Base-by-base conservation (phyloP, 148 eudicot genomes). In the Nepenthes mirabilis region DNA sequence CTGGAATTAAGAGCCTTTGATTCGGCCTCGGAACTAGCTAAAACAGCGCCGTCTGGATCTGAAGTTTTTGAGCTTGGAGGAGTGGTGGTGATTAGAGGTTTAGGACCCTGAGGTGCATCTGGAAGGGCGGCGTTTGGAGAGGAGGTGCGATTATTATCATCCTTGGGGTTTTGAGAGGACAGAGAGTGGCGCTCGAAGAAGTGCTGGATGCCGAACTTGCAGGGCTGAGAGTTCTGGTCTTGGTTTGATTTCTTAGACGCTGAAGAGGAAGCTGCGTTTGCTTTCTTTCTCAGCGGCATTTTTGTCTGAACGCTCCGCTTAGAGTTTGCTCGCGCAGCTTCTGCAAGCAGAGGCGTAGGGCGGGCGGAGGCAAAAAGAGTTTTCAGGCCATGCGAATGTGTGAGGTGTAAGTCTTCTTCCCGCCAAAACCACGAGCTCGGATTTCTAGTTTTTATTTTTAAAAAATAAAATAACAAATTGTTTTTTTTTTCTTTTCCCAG, bases 151-250 rank as follows among this genome's bases (percentile, higher is more conserved):
- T 40, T 58, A 23, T 23, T 23, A 23, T 23, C 23, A 23, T 23
- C 23, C 59, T 57, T 49, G 43, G 65, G 40, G 57, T 65, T 68
- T 49, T 43, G 70, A 49, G 72, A 58, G 70, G 75, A 52, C 80
- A 52, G 55, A 68, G 56, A 55, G 83, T 77, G 89, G 33, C 91
- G 96, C 6, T 78, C 81, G 72, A 93, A 93, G 81, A 93, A 93
- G 52, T 93, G 98, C 23, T 88, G 95, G 35, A 93, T 93, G 5
- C 98, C 98, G 65, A 83, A 93, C 62, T 88, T 88, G 7, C 77
- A 43, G 43, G 88, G 82, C 61, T 88, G 83, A 11, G 96, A 80
- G 49, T 58, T 66, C 32, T 56, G 79, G 43, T 62, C 70, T 40
- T 69, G 85, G 13, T 74, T 75, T 8, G 83, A 43, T 71, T 88